phyloP scores from a whole-genome alignment of 768 basidiomycete genomes.

The Filobasidium floriforme region DNA sequence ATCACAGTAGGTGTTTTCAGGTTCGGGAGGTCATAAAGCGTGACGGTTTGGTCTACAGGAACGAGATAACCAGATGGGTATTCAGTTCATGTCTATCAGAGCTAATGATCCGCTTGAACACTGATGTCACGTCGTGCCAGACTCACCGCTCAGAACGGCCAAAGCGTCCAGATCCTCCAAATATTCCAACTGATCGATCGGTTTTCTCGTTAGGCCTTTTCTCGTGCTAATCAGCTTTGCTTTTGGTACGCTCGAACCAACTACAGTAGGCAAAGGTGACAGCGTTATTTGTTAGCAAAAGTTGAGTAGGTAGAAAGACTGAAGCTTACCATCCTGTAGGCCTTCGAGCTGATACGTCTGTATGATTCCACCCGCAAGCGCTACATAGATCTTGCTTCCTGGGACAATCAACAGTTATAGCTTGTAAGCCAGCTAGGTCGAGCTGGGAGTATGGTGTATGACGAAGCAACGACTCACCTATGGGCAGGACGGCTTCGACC shows the following conservation, averaged over 20 bases:
- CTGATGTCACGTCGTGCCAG: too few species aligned
- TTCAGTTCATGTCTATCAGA: too few species aligned
- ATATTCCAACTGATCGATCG: constrained; percentile 80
- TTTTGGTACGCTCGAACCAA: constrained; percentile 10
- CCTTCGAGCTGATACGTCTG: constrained; percentile 30
- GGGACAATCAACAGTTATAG: not conserved
- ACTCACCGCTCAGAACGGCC: constrained; percentile 70
- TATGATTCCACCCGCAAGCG: constrained; percentile 31
- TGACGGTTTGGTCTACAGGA: constrained; percentile 59
- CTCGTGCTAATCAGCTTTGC: constrained; percentile 17
- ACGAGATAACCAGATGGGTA: constrained; percentile 2
- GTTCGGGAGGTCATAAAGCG: constrained; percentile 67
- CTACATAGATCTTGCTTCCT: constrained; percentile 59
- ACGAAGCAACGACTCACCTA: constrained; percentile 10
- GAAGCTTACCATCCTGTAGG: constrained; percentile 13
- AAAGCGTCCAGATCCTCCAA: constrained; percentile 80
- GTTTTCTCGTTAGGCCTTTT: constrained; percentile 13
- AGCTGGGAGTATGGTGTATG: not conserved
- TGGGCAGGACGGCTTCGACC: constrained; percentile 25
- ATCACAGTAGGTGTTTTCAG: constrained; percentile 65
- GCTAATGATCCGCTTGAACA: too few species aligned
- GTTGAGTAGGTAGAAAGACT: not conserved
- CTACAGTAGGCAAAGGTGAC: not conserved
- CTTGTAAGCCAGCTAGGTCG: not conserved
- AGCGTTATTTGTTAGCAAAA: not conserved